A percentile compares a stretch with the other conserved stretches of the same genome.
Conservation (phyloP, 2,329 filamentous ascomycete species). For the Aureobasidium sp. region DNA sequence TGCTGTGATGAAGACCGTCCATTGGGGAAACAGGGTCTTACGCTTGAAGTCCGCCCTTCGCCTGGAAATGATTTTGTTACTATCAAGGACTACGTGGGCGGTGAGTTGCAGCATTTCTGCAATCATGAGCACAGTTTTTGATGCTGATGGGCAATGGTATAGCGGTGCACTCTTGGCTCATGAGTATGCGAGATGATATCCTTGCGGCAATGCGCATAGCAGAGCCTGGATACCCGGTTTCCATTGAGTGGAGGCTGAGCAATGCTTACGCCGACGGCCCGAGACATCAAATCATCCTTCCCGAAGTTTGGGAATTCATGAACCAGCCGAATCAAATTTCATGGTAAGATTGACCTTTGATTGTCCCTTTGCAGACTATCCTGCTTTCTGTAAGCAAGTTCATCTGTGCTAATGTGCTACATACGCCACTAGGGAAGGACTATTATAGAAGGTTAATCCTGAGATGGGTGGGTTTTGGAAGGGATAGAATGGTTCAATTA, state of each 20-base stretch:
- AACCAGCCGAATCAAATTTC: background rate
- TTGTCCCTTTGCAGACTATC: too few relatives aligned
- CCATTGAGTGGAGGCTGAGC: background rate
- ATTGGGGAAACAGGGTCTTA: background rate
- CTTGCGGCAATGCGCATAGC: background rate
- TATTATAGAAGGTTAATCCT: background rate
- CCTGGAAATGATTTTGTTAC: background rate
- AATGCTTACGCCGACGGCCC: background rate
- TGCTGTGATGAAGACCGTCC: background rate
- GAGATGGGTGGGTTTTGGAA: background rate
- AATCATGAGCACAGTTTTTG: too few relatives aligned
- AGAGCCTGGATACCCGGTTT: background rate
- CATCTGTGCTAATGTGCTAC: too few relatives aligned
- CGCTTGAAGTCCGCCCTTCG: background rate
- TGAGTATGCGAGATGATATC: constrained; percentile 5
- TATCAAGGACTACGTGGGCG: background rate
- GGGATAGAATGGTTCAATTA: background rate
- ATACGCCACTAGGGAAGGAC: too few relatives aligned
- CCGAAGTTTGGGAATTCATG: background rate
- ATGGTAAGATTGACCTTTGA: too few relatives aligned
- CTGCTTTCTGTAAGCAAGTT: too few relatives aligned
- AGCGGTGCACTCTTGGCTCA: background rate
- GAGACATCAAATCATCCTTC: background rate
- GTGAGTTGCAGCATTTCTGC: too few relatives aligned
- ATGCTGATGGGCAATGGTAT: too few relatives aligned